A percentile compares a stretch with the other conserved stretches of the same genome.
Conservation (phyloP, 441 rosid genomes). For the Iberis amara region DNA sequence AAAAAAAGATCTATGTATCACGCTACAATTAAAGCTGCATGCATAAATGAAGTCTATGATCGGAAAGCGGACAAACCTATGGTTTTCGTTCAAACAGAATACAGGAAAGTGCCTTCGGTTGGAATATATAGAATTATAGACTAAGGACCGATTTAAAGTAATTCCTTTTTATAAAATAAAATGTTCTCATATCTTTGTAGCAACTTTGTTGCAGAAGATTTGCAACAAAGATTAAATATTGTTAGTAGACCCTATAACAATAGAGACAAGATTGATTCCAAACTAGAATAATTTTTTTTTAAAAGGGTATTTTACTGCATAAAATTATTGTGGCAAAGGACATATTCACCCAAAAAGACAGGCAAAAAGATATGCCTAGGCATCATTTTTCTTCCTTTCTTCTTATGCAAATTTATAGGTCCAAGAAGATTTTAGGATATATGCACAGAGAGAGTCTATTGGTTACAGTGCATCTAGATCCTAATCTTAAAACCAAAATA, state of each 20-base stretch:
- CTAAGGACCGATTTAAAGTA: conserved; percentile 27
- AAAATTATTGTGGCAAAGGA: conserved; percentile 26
- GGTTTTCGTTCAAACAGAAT: conserved; percentile 18
- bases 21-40: conserved; percentile 28
- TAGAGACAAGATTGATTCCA: conserved; percentile 23
- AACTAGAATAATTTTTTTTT: background rate
- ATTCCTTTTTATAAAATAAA: conserved; percentile 21
- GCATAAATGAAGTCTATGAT: conserved; percentile 29
- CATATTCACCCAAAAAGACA: conserved; percentile 33
- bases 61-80: conserved; percentile 31
- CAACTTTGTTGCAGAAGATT: conserved; percentile 31
- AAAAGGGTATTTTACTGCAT: conserved; percentile 8
- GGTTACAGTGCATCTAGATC: conserved; percentile 28
- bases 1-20: too few species aligned
- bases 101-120: too few species aligned
- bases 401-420: conserved; percentile 22
- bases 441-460: conserved; percentile 15
- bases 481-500: conserved; percentile 14
- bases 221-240: background rate
- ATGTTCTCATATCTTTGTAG: conserved; percentile 25
- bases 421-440: conserved; percentile 21
- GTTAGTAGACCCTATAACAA: conserved; percentile 26
- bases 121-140: conserved; percentile 17
- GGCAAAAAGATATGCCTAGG: conserved; percentile 32
- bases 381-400: conserved; percentile 29